Base-by-base conservation (phyloP, 257 asterid species). In the Henckelia pumila region DNA sequence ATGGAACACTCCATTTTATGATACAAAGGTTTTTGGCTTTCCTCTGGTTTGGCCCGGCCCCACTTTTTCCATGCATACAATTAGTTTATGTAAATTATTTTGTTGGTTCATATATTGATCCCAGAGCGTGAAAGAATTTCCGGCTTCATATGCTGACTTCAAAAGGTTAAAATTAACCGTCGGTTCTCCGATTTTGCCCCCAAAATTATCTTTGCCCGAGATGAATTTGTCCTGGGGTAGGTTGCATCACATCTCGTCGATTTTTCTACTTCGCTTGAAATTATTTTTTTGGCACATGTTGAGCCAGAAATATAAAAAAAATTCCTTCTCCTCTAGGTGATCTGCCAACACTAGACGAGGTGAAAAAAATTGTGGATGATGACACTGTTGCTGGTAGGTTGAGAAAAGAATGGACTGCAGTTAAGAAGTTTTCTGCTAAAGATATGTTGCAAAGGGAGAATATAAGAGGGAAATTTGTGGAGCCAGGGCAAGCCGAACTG, bases 1-100 rank as follows among this genome's bases (percentile, higher is more conserved):
- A 33, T 89, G 98, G 98, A 83, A 57, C 63, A 61, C 87, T 25
- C 91, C 95, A 21, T 86, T 89, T 72, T 89, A 89, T 65, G 86
- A 86, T 78, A 33, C 80, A 57, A 68, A 82, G 95, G 96, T 87
- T 74, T 21, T 57, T 28, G 58, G 76, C 40, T 57, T 20, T 2
- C n/a, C n/a, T 68, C 67, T 22, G 6, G 56, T 59, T 60, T 61
- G 59, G 49, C 28, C 50, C 64, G 66, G 61, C 59, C 25, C 25
- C 64, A 37, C 29, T 5, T 35, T 25, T 47, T 21, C 21, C 24
- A 33, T 8, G 47, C 10, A 10, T 20, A 50, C 28, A n/a, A 24
- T 69, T 64, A 56, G 60, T n/a, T 29, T 20, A 21, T 62, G 56
- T 24, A n/a, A 53, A 61, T 74, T 26, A n/a, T 35, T 47, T 47